Percentiles rank a stretch among this genome's conserved stretches.
Evolutionary conservation across 1,284 basidiomycete genomes (phyloP).

Genomic region (Lentinula novae-zelandiae): DNA sequence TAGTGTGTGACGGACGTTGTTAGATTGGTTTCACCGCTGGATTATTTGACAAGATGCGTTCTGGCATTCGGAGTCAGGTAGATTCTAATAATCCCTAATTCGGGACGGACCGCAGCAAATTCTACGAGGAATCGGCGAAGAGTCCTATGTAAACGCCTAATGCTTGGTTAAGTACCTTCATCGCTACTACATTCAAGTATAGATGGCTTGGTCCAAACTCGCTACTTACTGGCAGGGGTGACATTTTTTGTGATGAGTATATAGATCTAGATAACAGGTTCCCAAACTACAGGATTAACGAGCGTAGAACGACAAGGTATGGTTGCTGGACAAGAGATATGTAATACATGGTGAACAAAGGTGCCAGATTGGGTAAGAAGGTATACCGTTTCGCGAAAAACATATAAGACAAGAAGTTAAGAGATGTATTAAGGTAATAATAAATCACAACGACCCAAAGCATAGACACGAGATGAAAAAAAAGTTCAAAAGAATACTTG

Average conservation of each 20-base stretch:
- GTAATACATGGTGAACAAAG: conserved; percentile 9
- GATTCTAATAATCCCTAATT: no score
- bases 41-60: no score
- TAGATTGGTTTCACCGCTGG: no score
- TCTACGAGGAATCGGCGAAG: no score
- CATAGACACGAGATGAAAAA: conserved; percentile 10
- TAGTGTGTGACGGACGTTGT: no score
- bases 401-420: conserved; percentile 4
- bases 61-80: no score
- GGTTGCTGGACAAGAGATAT: conserved; percentile 5
- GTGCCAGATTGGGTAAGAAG: conserved; percentile 2
- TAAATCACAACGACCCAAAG: conserved; percentile 37
- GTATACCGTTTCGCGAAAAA: neutral
- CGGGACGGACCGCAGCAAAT: no score
- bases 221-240: neutral
- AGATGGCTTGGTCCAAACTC: no score
- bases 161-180: neutral
- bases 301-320: conserved; percentile 23
- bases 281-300: conserved; percentile 14
- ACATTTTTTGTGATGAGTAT: neutral
- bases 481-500: conserved; percentile 1
- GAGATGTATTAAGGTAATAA: conserved; percentile 7
- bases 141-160: no score
- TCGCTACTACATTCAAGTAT: neutral
- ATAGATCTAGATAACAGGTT: conserved; percentile 9